Conservation (phyloP, 2,329 filamentous ascomycete genomes). For the Paecilomyces dactylethromorphus region DNA sequence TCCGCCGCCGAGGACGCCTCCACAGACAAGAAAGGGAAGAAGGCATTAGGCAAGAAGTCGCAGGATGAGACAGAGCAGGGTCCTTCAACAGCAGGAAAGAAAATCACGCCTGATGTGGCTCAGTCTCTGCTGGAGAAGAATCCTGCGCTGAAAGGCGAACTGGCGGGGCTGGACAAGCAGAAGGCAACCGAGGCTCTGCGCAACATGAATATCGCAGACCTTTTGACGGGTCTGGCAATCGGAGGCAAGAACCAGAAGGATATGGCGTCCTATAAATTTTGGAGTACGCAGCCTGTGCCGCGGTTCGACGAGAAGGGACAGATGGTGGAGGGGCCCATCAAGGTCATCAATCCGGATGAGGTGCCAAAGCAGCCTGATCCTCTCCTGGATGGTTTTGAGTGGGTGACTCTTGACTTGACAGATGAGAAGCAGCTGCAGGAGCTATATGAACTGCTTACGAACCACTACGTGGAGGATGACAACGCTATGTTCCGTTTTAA, state of each 20-base stretch:
- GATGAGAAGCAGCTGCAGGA: constrained; percentile 75
- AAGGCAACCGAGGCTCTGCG: constrained; percentile 45
- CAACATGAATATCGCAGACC: constrained; percentile 41
- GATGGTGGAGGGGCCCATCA: constrained; percentile 74
- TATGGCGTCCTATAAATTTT: constrained; percentile 97
- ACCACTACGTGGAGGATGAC: constrained; percentile 95
- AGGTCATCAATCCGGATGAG: constrained; percentile 68
- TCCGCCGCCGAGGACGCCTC: constrained; percentile 1
- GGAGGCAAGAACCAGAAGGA: constrained; percentile 88
- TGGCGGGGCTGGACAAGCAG: constrained; percentile 65
- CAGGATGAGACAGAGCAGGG: constrained; percentile 16
- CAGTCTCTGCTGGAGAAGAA: constrained; percentile 42
- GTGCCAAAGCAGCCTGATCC: constrained; percentile 70
- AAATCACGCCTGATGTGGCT: constrained; percentile 31
- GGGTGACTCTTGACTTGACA: constrained; percentile 82
- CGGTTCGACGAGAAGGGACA: constrained; percentile 61
- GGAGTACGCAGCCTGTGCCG: constrained; percentile 93
- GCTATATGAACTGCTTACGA: constrained; percentile 82
- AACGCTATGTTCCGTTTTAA: constrained; percentile 98
- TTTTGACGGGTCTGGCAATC: constrained; percentile 54
- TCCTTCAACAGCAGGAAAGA: constrained; percentile 17
- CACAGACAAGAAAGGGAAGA: constrained; percentile 8
- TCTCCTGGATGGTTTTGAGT: constrained; percentile 81
- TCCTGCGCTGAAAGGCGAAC: constrained; percentile 62
- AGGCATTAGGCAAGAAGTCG: constrained; percentile 14